Conservation (phyloP, 768 basidiomycete genomes). For the Lactarius akahatsu region DNA sequence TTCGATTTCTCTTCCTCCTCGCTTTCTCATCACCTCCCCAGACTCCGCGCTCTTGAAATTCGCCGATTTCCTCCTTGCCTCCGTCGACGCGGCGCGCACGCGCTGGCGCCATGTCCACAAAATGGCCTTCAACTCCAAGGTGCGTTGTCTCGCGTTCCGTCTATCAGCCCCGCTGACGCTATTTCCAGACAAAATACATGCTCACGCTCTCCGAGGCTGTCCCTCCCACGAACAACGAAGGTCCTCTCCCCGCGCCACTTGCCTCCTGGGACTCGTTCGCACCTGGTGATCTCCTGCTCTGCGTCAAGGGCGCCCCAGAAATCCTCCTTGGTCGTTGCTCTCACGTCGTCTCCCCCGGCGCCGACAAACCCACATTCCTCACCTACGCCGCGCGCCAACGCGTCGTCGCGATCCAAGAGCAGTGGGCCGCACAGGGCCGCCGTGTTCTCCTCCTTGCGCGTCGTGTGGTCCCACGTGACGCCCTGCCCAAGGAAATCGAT, state of each 20-base stretch:
- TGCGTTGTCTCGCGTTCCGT: slow-evolving; percentile 33
- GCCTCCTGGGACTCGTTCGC: slow-evolving; percentile 35
- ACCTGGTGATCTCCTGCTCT: slow-evolving; percentile 35
- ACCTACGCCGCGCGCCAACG: slow-evolving; percentile 32
- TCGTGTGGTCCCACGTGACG: slow-evolving; percentile 39
- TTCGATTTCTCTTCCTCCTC: neutral
- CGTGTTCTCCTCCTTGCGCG: slow-evolving; percentile 62
- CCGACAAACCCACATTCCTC: slow-evolving; percentile 39
- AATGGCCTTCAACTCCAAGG: slow-evolving; percentile 42
- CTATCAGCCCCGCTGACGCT: slow-evolving; percentile 14
- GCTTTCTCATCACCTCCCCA: slow-evolving; percentile 24
- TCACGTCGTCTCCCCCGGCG: slow-evolving; percentile 40
- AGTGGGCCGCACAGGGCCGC: slow-evolving; percentile 53
- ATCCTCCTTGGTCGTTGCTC: slow-evolving; percentile 45
- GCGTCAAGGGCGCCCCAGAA: slow-evolving; percentile 56
- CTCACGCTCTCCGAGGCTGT: slow-evolving; percentile 42
- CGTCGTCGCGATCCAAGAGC: slow-evolving; percentile 43
- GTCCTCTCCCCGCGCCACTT: slow-evolving; percentile 31
- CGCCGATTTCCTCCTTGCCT: slow-evolving; percentile 36
- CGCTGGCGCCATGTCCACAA: slow-evolving; percentile 34
- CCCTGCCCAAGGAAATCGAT: slow-evolving; percentile 35
- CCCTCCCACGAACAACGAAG: neutral
- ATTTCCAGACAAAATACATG: slow-evolving; percentile 52
- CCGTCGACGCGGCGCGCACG: slow-evolving; percentile 16
- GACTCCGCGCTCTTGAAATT: slow-evolving; percentile 58